A percentile compares a stretch with the other conserved stretches of the same genome.
Evolutionary conservation across 176 grass and related monocot genomes (phyloP).

Genomic region (Calamus simplicifolius): DNA sequence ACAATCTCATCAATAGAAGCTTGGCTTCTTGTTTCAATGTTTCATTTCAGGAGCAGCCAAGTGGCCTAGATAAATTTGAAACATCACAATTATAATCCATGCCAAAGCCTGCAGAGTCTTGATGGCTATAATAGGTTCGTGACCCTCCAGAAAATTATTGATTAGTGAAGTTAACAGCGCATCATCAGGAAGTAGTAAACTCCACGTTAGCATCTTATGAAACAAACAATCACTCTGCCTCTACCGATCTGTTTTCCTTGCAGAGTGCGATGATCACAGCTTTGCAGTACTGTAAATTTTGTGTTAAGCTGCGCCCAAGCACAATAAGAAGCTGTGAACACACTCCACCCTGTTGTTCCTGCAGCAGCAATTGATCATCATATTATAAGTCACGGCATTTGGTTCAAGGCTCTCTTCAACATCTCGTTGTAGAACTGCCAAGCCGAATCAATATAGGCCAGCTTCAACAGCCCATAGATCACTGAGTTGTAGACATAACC

Average conservation of each 20-base stretch:
- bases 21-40: conserved; percentile 19
- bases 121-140: neutral
- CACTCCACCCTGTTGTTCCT: conserved; percentile 16
- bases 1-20: conserved; percentile 16
- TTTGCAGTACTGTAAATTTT: conserved; percentile 8
- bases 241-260: conserved; percentile 8
- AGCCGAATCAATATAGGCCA: conserved; percentile 5
- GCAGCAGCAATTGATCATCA: conserved; percentile 20
- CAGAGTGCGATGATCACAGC: conserved; percentile 7
- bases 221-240: conserved; percentile 15
- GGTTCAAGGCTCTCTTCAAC: neutral
- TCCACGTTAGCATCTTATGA: conserved; percentile 5
- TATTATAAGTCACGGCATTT: conserved; percentile 11
- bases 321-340: conserved; percentile 9
- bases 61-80: neutral
- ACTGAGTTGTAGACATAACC: conserved; percentile 13
- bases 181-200: conserved; percentile 11
- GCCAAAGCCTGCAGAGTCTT: conserved; percentile 15
- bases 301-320: neutral
- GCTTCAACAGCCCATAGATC: conserved; percentile 10
- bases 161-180: conserved; percentile 11
- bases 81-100: neutral
- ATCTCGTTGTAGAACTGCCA: conserved; percentile 9
- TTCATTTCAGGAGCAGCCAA: conserved; percentile 7
- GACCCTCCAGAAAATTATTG: conserved; percentile 5